Evolutionary conservation across 495 filamentous ascomycete species (phyloP).

Genomic region (Hypoxylon cercidicola): DNA sequence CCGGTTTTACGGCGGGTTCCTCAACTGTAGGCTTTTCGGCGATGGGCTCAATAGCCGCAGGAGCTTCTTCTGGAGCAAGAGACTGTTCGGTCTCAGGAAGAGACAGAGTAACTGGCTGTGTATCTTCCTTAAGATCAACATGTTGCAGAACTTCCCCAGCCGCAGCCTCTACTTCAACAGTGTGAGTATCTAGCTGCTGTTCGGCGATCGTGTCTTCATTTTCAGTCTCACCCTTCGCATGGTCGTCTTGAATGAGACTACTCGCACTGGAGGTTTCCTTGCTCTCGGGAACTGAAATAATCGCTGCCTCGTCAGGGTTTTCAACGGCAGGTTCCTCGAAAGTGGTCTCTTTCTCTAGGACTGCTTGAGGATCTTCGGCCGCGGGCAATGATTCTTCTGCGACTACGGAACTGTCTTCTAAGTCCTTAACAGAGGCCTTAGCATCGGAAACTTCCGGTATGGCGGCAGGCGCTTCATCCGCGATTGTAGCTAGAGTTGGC

Average conservation of each 20-base stretch:
- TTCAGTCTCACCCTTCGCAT: not conserved
- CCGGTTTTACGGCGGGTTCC: not conserved
- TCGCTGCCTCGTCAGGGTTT: not conserved
- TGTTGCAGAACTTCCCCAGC: not conserved
- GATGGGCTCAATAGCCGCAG: not conserved
- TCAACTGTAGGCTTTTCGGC: constrained; percentile 5
- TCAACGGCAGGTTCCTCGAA: not conserved
- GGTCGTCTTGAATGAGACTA: not conserved
- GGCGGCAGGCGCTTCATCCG: not conserved
- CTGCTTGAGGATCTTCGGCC: constrained; percentile 19
- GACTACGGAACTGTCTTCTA: not conserved
- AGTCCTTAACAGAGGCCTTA: not conserved
- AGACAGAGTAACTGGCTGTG: not conserved
- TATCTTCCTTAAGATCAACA: not conserved
- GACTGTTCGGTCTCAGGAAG: not conserved
- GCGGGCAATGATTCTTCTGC: not conserved
- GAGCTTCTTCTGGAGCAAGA: not conserved
- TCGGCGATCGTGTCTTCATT: not conserved
- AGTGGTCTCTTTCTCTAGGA: not conserved
- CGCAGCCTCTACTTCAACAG: constrained; percentile 5
- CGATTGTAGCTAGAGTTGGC: not conserved
- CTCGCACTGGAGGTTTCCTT: not conserved
- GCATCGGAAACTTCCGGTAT: not conserved
- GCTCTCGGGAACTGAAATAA: not conserved
- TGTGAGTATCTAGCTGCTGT: not conserved